Evolutionary conservation across 2,329 filamentous ascomycete genomes (phyloP), one percentile per base, ranked within the genome.

Genomic region (Atkinsonella hypoxylon): DNA sequence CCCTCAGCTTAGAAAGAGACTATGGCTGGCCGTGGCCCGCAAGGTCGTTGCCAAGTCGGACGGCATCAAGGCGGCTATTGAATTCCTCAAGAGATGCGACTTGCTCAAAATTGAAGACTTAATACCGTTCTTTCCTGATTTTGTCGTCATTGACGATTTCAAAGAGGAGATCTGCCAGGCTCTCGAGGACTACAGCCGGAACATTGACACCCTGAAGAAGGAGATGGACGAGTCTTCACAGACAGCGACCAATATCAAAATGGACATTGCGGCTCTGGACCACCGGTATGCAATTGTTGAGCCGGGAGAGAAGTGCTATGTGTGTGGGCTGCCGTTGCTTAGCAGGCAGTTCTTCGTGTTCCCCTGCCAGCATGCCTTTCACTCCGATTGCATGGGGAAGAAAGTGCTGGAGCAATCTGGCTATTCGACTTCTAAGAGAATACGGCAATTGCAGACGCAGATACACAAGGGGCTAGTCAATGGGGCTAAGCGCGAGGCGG

Each of bases 91-190:
- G 58, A 83, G 89, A 10, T 96, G 91, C 64, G 89, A 96, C 54
- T 76, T 97, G 12, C 79, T 98, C 46, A 85, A 86, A 55, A 98
- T 98, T 56, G 93, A 98, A 69, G 93, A 98, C 61, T 71, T 98
- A 31, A 97, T 98, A 40, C 93, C 93, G 0, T 96, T 98, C 73
- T 98, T 98, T 70, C 93, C 93, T 0, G 93, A 98, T 65, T 98
- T 98, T 63, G 89, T 97, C 22, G 87, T 97, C 48, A 97, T 98
- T 55, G 93, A 98, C 64, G 93, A 97, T 66, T 98, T 98, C 77
- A 96, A 97, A 64, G 90, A 97, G 56, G 93, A 98, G 65, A 97
- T 98, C 38, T 98, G 93, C 69, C 76, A 81, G 0, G 93, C 94
- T 1, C 77, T 98, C 1, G 93, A 98, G 67, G 87, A 94, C 56